phyloP scores from a whole-genome alignment of 192 early-diverging fungal species.

The Coemansia sp. region DNA sequence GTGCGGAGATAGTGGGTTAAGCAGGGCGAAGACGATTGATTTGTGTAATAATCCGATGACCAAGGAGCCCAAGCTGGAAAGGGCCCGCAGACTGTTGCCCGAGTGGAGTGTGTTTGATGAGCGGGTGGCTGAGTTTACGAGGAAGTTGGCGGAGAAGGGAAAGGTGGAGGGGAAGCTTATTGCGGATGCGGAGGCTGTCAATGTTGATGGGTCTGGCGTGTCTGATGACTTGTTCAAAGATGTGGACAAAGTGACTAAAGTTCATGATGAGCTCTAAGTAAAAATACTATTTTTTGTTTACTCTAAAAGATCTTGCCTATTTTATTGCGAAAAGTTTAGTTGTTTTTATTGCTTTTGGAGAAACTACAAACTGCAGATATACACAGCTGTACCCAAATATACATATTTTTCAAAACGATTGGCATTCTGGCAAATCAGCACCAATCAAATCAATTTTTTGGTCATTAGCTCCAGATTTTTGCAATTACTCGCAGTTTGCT shows the following conservation, averaged over 20 bases:
- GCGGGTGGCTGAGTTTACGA: conserved; percentile 57
- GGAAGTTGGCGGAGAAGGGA: conserved; percentile 33
- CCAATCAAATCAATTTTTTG: too few relatives aligned
- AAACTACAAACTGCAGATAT: too few relatives aligned
- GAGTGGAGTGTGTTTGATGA: conserved; percentile 92
- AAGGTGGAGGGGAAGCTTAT: conserved; percentile 41
- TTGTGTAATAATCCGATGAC: conserved; percentile 99
- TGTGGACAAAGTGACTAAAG: neutral
- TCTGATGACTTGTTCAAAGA: neutral
- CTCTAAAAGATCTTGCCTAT: too few relatives aligned
- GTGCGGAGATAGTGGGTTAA: conserved; percentile 84
- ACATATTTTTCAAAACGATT: too few relatives aligned
- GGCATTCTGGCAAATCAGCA: too few relatives aligned
- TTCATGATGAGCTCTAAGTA: conserved; percentile 42
- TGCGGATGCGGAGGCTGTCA: conserved; percentile 41
- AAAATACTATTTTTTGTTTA: neutral
- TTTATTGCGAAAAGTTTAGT: too few relatives aligned
- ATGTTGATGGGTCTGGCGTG: conserved; percentile 22
- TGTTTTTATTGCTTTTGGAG: too few relatives aligned
- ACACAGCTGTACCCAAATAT: too few relatives aligned
- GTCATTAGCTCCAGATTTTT: too few relatives aligned
- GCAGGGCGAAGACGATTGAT: conserved; percentile 95
- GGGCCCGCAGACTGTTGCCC: conserved; percentile 86
- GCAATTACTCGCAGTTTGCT: too few relatives aligned
- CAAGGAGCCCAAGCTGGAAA: conserved; percentile 96